Evolutionary conservation across 495 filamentous ascomycete genomes (phyloP), one percentile per base, ranked within the genome.

Genomic region (Penicillium angulare): DNA sequence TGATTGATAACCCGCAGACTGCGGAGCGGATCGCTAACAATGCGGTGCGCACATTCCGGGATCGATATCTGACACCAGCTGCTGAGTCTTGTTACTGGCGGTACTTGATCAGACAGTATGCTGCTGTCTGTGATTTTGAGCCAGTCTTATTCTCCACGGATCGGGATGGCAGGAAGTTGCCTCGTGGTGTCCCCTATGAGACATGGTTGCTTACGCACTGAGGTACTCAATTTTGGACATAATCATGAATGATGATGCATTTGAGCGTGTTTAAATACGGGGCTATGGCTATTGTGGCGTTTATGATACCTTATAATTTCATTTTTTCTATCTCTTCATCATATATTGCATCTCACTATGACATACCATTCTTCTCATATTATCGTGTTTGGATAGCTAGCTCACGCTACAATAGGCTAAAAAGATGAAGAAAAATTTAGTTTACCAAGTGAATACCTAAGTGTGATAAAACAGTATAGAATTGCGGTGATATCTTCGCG

Each of bases 41-140:
- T 55, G 68, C 68, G 2, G 76, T 79, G 7, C 57, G 57, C 33
- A 76, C 70, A 15, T 85, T 86, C 56, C 59, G 81, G 3, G 79
- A 84, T 51, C 70, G 80, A 7, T 84, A 84, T 56, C 65, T 82
- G 24, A 84, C 82, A 15, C 79, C 79, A 0, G 81, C 83, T 8
- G 82, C 81, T 0, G 77, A 82, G 60, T 69, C 77, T 2, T 85
- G 80, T 45, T 84, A 85, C 55, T 85, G 83, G 82, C 68, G 82
- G 17, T 55, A 70, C 40, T 52, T 86, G 63, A 57, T 86, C 3
- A 59, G 61, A 17, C 62, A 59, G 24, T 86, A 79, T 71, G 72
- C 68, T 2, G 58, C 56, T 12, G 74, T 77, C 21, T 63, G 55
- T 50, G 65, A 61, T 33, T 75, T 78, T 55, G 69, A 70, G 62